These are phyloP conservation scores for Strigomonas culicis DNA, from an alignment of 208 protist species.

Conservation along the genomic window DNA sequence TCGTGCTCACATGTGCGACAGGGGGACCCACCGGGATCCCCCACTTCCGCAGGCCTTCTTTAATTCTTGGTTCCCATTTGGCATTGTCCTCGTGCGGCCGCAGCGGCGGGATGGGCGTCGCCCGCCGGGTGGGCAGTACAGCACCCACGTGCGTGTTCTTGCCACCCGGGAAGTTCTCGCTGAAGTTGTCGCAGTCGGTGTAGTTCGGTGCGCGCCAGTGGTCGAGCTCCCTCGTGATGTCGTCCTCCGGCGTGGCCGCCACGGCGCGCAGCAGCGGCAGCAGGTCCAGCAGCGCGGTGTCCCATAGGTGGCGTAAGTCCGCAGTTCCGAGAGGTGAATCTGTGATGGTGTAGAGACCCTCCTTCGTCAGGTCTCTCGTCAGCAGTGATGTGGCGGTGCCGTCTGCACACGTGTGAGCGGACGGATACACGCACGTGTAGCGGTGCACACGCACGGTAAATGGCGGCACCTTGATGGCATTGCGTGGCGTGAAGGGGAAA, in stretches of 20 bases:
- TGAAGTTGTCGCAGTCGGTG: conserved; percentile 72
- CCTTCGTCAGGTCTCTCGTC: conserved; percentile 16
- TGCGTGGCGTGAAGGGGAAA: conserved; percentile 80
- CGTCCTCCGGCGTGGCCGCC: conserved; percentile 27
- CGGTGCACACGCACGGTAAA: conserved; percentile 20
- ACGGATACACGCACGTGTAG: background rate
- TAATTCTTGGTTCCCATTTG: background rate
- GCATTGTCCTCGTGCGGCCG: background rate
- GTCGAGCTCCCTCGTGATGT: conserved; percentile 69
- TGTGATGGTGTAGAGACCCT: conserved; percentile 23
- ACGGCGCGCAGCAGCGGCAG: conserved; percentile 67
- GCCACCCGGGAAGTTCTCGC: conserved; percentile 26
- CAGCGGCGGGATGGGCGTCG: background rate
- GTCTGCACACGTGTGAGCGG: background rate
- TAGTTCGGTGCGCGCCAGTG: conserved; percentile 78
- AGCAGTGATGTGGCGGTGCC: conserved; percentile 6
- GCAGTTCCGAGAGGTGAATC: conserved; percentile 35
- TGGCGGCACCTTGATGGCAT: conserved; percentile 59
- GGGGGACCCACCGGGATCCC: background rate
- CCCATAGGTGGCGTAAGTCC: conserved; percentile 58
- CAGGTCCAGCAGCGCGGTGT: conserved; percentile 53
- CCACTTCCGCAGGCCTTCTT: background rate
- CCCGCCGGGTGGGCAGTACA: background rate
- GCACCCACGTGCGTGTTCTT: background rate
- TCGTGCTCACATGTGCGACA: background rate